Evolutionary conservation across 148 eudicot genomes (phyloP).

Genomic region (Amaranthus palmeri): DNA sequence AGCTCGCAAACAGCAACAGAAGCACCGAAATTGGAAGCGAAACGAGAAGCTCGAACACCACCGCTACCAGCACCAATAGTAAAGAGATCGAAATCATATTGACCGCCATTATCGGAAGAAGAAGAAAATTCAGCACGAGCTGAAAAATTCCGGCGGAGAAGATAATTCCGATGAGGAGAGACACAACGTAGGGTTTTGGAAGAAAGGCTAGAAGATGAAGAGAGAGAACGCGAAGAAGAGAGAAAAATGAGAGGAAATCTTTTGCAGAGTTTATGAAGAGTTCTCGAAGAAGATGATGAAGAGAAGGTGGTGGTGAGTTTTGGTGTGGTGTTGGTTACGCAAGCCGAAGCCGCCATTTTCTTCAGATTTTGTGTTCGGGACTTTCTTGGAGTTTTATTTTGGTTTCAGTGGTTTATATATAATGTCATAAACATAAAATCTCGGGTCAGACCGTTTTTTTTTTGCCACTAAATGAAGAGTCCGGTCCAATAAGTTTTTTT

Average conservation of each 20-base stretch:
- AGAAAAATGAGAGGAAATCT: conserved; percentile 14
- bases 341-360: conserved; percentile 19
- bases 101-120: conserved; percentile 36
- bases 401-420: too few relatives aligned
- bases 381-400: too few relatives aligned
- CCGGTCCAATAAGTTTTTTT: too few relatives aligned
- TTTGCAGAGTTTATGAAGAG: conserved; percentile 26
- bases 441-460: too few relatives aligned
- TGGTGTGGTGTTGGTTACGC: conserved; percentile 36
- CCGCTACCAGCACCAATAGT: conserved; percentile 97
- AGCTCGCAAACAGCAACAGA: conserved; percentile 85
- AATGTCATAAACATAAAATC: too few relatives aligned
- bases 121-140: conserved; percentile 44
- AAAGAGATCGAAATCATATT: conserved; percentile 77
- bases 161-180: conserved; percentile 21
- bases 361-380: too few relatives aligned
- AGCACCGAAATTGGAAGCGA: conserved; percentile 85
- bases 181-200: conserved; percentile 13
- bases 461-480: too few relatives aligned
- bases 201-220: conserved; percentile 8
- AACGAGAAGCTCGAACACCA: conserved; percentile 90
- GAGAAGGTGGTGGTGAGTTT: conserved; percentile 35
- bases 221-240: background rate
- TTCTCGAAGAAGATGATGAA: conserved; percentile 12
- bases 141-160: conserved; percentile 36